Evolutionary conservation across 2,329 filamentous ascomycete species (phyloP).

Genomic region (Microdochium paspali): DNA sequence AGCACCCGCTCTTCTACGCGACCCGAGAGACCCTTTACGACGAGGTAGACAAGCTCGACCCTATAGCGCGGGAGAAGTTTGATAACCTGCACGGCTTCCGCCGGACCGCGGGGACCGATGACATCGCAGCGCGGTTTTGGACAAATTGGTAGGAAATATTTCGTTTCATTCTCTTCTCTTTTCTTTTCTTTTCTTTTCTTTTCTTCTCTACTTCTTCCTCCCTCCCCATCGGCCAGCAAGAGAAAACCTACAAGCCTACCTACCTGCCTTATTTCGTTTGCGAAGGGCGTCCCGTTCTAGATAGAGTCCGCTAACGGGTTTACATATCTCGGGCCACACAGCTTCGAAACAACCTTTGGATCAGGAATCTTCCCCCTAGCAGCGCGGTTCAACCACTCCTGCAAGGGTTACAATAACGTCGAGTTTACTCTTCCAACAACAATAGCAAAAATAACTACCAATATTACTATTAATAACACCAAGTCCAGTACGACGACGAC

Average conservation of each 20-base stretch:
- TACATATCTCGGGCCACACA: neutral
- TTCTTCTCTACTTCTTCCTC: neutral
- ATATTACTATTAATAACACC: no score
- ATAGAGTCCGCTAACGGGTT: no score
- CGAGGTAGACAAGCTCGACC: neutral
- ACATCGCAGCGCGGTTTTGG: neutral
- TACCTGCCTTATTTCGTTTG: neutral
- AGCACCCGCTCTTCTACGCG: neutral
- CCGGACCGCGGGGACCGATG: neutral
- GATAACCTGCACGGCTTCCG: neutral
- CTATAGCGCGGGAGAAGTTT: neutral
- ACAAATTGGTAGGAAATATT: neutral
- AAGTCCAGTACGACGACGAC: no score
- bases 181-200: neutral
- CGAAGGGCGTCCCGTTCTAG: no score
- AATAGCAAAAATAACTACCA: no score
- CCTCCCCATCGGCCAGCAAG: no score
- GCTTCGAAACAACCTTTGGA: neutral
- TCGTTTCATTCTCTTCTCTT: neutral
- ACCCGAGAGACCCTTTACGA: neutral
- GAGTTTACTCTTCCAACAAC: neutral
- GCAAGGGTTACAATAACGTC: neutral
- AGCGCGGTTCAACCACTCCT: constrained; percentile 1
- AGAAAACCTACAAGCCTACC: neutral
- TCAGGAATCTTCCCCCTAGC: neutral